Percentiles rank a stretch among this genome's conserved stretches.
Conservation (phyloP, 176 grass and related monocot species). For the Oropetium thomaeum region DNA sequence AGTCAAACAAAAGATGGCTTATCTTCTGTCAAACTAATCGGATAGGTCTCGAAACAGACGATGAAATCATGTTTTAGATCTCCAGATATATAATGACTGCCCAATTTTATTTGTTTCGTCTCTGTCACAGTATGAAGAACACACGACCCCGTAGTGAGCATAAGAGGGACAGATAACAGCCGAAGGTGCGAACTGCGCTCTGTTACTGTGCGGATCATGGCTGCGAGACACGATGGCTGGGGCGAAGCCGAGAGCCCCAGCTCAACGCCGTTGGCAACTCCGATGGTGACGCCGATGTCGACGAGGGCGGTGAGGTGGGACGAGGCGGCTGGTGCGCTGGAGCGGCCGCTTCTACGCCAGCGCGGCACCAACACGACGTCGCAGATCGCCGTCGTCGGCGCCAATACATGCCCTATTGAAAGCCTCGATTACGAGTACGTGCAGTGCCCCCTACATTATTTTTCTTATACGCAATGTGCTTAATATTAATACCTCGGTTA, state of each 20-base stretch:
- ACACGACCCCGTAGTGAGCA: not conserved
- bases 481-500: not conserved
- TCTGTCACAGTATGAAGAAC: not conserved
- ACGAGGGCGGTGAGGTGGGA: conserved; percentile 37
- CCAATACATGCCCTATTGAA: conserved; percentile 68
- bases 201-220: not conserved
- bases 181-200: not conserved
- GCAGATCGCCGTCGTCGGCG: conserved; percentile 69
- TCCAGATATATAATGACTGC: not conserved
- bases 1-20: not conserved
- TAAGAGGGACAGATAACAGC: not conserved
- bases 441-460: not conserved
- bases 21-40: not conserved
- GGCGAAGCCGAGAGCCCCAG: not conserved
- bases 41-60: not conserved
- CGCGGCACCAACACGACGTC: conserved; percentile 58
- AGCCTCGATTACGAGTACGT: conserved; percentile 78
- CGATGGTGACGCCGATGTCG: conserved; percentile 22
- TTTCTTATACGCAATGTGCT: not conserved
- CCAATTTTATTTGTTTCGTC: not conserved
- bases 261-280: conserved; percentile 33
- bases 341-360: conserved; percentile 40
- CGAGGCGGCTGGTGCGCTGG: conserved; percentile 31
- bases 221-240: not conserved
- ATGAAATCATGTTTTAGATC: not conserved